phyloP scores from a whole-genome alignment of 352 stramenopile species.

The Phytophthora citricola region DNA sequence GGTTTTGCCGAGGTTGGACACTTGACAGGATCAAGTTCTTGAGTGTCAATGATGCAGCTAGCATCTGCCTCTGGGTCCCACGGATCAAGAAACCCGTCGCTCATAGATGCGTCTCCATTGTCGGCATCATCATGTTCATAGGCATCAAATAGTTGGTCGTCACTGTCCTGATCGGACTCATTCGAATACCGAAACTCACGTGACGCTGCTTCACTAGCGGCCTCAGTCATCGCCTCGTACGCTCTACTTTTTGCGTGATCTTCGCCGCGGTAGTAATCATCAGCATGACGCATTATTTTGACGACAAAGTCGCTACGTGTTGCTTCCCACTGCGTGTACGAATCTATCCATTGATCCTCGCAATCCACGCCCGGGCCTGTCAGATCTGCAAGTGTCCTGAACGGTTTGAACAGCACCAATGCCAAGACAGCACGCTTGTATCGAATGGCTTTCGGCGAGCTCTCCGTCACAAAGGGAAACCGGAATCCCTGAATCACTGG shows the following conservation, averaged over 20 bases:
- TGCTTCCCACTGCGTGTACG: background rate
- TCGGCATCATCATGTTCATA: background rate
- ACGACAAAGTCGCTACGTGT: conserved; percentile 7
- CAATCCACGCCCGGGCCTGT: background rate
- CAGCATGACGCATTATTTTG: background rate
- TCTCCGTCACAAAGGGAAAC: background rate
- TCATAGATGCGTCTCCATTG: background rate
- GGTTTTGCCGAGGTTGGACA: background rate
- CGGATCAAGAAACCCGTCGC: background rate
- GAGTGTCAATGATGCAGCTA: background rate
- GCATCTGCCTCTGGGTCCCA: too few relatives aligned
- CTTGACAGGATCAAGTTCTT: background rate
- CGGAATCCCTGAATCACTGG: conserved; percentile 1
- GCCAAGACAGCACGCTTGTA: conserved; percentile 3
- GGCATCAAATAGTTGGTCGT: background rate
- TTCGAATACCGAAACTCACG: too few relatives aligned
- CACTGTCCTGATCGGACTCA: background rate
- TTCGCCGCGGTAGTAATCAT: background rate
- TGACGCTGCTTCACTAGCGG: background rate
- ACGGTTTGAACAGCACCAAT: conserved; percentile 7
- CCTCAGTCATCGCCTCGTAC: background rate
- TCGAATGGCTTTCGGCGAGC: background rate
- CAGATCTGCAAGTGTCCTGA: conserved; percentile 2
- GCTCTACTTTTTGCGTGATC: background rate
- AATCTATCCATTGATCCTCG: background rate